phyloP scores from a whole-genome alignment of 495 filamentous ascomycete genomes.

The Friedmanniomyces endolithicus region DNA sequence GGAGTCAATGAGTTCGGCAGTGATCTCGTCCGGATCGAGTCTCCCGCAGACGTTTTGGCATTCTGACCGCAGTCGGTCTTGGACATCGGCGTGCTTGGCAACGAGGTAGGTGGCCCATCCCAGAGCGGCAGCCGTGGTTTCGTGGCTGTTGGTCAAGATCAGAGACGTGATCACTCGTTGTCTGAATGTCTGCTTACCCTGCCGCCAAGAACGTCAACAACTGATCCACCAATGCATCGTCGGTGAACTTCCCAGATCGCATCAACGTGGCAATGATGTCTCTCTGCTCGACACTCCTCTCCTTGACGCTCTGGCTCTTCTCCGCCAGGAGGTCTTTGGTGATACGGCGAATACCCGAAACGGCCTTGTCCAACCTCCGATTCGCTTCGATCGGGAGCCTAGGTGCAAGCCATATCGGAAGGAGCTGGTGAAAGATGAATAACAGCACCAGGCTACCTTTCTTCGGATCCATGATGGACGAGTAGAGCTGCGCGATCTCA shows the following conservation, averaged over 20 bases:
- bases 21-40: background rate
- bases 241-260: constrained; percentile 33
- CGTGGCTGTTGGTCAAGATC: constrained; percentile 29
- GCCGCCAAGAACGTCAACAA: constrained; percentile 45
- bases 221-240: constrained; percentile 42
- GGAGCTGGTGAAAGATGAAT: constrained; percentile 35
- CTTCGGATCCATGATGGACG: constrained; percentile 39
- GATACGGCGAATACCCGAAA: constrained; percentile 15
- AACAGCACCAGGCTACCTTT: constrained; percentile 36
- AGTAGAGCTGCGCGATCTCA: constrained; percentile 22
- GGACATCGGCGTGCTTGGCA: constrained; percentile 35
- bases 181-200: constrained; percentile 26
- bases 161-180: background rate
- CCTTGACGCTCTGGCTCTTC: constrained; percentile 29
- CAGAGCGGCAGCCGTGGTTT: constrained; percentile 43
- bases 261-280: constrained; percentile 30
- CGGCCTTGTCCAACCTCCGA: constrained; percentile 18
- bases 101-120: constrained; percentile 44
- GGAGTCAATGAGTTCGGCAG: constrained; percentile 33
- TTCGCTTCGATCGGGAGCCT: constrained; percentile 23
- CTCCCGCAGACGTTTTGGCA: constrained; percentile 33
- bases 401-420: constrained; percentile 27
- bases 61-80: constrained; percentile 37
- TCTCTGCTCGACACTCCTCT: constrained; percentile 10
- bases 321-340: constrained; percentile 24